Evolutionary conservation across 768 basidiomycete genomes (phyloP).

Genomic region (Suillus tomentosus): DNA sequence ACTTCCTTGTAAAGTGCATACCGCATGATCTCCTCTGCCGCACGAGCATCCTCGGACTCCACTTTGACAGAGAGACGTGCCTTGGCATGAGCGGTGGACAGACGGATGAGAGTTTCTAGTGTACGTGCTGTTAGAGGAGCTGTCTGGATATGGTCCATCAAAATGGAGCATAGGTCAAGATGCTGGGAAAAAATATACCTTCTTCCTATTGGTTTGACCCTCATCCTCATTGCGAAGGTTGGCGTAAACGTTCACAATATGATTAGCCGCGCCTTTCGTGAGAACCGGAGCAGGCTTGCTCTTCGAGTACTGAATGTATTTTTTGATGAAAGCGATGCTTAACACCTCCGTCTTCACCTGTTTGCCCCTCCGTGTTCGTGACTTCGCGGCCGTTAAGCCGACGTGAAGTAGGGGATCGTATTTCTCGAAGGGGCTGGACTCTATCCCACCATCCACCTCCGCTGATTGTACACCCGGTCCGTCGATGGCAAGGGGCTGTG

Average conservation of each 20-base stretch:
- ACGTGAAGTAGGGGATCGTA: constrained; percentile 94
- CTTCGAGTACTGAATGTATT: constrained; percentile 98
- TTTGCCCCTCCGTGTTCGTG: constrained; percentile 61
- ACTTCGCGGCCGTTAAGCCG: constrained; percentile 56
- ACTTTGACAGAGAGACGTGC: constrained; percentile 86
- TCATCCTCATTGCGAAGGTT: constrained; percentile 89
- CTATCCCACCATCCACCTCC: constrained; percentile 39
- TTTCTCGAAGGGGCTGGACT: constrained; percentile 85
- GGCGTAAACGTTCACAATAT: constrained; percentile 92
- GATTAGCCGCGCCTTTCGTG: constrained; percentile 92
- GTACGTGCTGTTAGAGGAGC: constrained; percentile 98
- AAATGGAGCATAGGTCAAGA: constrained; percentile 6
- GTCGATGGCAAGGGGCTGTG: constrained; percentile 87
- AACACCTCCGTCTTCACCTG: constrained; percentile 77
- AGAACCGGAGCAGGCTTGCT: constrained; percentile 81
- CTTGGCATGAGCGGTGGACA: constrained; percentile 97
- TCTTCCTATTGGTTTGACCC: constrained; percentile 81
- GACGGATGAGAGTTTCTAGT: constrained; percentile 96
- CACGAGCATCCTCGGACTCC: constrained; percentile 79
- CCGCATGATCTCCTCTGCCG: constrained; percentile 93
- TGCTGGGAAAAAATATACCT: constrained; percentile 46
- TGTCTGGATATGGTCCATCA: constrained; percentile 56
- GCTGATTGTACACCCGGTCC: constrained; percentile 54
- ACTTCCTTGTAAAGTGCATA: constrained; percentile 99
- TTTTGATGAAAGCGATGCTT: constrained; percentile 94